Evolutionary conservation across 441 rosid genomes (phyloP).

Genomic region (Omphalea diandra): DNA sequence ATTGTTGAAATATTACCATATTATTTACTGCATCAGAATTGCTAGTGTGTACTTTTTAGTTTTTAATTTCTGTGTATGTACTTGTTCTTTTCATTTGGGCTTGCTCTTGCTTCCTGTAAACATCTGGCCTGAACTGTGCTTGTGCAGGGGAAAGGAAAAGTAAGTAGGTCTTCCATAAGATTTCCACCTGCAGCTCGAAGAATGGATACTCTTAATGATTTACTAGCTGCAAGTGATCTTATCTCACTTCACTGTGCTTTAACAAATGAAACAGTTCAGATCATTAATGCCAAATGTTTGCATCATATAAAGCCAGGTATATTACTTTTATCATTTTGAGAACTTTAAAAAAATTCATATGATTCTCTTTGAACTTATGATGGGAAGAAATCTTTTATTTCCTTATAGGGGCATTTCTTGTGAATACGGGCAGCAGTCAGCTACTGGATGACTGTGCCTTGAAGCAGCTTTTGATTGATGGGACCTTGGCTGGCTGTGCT

Average conservation of each 20-base stretch:
- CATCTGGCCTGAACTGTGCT: constrained; percentile 14
- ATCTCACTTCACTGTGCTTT: constrained; percentile 88
- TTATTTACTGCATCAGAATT: neutral
- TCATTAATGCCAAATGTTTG: constrained; percentile 87
- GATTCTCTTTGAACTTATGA: constrained; percentile 13
- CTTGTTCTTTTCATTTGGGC: neutral
- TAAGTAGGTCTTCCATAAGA: constrained; percentile 49
- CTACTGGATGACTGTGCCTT: constrained; percentile 89
- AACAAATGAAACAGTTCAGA: constrained; percentile 91
- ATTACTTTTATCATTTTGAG: constrained; percentile 11
- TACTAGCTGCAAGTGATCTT: constrained; percentile 94
- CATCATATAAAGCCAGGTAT: constrained; percentile 96
- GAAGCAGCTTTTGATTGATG: constrained; percentile 93
- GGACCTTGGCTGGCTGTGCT: constrained; percentile 94
- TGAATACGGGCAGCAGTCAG: constrained; percentile 95
- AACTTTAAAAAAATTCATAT: neutral
- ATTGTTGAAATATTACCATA: neutral
- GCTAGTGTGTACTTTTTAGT: neutral
- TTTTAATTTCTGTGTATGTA: neutral
- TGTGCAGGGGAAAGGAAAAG: constrained; percentile 61
- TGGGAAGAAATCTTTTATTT: constrained; percentile 7
- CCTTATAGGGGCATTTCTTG: constrained; percentile 85
- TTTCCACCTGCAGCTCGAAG: constrained; percentile 92
- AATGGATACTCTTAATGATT: constrained; percentile 96
- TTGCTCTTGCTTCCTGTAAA: constrained; percentile 11